Conservation (phyloP, 345 rosid species). For the Psidium guajava region DNA sequence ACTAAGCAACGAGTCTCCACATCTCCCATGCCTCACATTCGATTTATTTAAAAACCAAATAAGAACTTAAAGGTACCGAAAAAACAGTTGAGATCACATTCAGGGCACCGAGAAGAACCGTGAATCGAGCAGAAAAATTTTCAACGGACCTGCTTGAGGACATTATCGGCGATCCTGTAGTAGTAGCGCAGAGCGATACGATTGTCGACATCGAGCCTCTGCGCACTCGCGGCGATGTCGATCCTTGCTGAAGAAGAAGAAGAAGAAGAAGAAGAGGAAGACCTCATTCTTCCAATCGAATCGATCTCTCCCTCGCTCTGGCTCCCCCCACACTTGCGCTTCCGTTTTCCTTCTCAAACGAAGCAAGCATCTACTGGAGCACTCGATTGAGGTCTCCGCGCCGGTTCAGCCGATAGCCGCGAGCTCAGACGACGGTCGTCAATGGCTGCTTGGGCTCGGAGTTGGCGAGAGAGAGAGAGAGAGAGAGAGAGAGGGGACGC, state of each 20-base stretch:
- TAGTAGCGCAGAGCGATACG: constrained; percentile 75
- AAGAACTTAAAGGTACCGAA: background rate
- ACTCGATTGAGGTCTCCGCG: background rate
- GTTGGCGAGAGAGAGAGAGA: background rate
- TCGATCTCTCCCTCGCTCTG: background rate
- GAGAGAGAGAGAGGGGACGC: background rate
- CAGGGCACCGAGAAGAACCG: background rate
- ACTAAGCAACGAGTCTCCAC: background rate
- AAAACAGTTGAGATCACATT: background rate
- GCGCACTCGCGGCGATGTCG: constrained; percentile 67
- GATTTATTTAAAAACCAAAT: background rate
- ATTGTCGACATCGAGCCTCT: constrained; percentile 66
- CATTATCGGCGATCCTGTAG: constrained; percentile 78
- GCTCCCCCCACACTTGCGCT: background rate
- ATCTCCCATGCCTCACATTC: background rate
- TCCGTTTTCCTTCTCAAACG: background rate
- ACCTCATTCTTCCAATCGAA: constrained; percentile 28
- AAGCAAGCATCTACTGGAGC: background rate
- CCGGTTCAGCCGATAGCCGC: background rate
- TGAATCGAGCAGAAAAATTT: background rate
- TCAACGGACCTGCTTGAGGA: constrained; percentile 70
- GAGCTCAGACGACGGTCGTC: constrained; percentile 10
- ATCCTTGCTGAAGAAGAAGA: constrained; percentile 19
- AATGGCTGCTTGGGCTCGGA: constrained; percentile 17
- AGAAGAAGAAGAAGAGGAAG: constrained; percentile 11